Evolutionary conservation across 345 rosid genomes (phyloP), one percentile per base, ranked within the genome.

Genomic region (Mercurialis annua): DNA sequence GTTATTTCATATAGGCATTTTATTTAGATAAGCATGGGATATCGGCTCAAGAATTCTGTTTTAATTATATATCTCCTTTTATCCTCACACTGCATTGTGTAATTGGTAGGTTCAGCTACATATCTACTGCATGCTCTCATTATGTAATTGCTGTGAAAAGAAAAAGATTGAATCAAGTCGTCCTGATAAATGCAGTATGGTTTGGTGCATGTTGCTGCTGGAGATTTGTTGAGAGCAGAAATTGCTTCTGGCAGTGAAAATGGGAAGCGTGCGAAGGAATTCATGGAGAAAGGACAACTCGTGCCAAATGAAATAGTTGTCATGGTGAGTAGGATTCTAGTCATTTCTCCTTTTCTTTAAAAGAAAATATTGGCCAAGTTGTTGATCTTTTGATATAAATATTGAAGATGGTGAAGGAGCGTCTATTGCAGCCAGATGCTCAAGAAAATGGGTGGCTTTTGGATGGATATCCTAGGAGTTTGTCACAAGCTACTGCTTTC

Each of bases 381-480:
- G 67, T 55, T 75, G 44, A 61, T 72, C 68, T 33, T 10, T 56
- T 68, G 55, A 14, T 42, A 70, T 73, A 26, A 31, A 29, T 69
- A 12, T 57, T 76, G 62, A 52, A 86, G 95, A 87, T 93, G 98
- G 97, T 93, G 46, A 93, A 86, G 84, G 90, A 90, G 36, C 89
- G 92, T 51, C 73, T 93, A 20, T 70, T 71, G 26, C 87, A 83
- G 82, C 79, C 85, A 14, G 97, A 93, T 81, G 83, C 97, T 69
- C 70, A 77, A 69, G 82, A 86, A 75, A 86, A 81, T 9, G 98
- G 97, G 27, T 93, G 98, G 98, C 96, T 93, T 78, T 79, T 93
- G 71, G 98, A 93, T 87, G 98, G 97, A 69, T 93, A 87, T 54
- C 98, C 98, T 44, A 81, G 98, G 76, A 93, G 98, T 80, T 75